Percentiles rank a stretch among this genome's conserved stretches.
Conservation (phyloP, 768 basidiomycete species). For the Russula emetica region DNA sequence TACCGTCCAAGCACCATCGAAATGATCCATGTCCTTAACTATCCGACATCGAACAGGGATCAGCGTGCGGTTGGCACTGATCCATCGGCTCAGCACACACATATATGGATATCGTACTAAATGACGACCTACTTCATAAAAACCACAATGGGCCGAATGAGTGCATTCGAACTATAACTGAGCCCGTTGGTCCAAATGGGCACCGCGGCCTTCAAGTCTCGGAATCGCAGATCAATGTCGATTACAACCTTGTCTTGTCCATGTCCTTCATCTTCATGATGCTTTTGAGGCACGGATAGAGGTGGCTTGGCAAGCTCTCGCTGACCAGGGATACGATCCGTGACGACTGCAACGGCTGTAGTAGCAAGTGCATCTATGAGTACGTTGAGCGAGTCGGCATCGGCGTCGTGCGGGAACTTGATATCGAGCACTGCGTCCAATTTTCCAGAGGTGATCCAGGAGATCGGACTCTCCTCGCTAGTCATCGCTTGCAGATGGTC, state of each 20-base stretch:
- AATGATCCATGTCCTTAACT: slow-evolving; percentile 76
- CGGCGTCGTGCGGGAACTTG: slow-evolving; percentile 83
- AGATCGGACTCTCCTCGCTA: slow-evolving; percentile 82
- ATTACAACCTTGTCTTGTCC: slow-evolving; percentile 58
- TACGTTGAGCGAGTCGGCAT: slow-evolving; percentile 71
- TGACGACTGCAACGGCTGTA: slow-evolving; percentile 47
- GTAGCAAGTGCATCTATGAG: slow-evolving; percentile 85
- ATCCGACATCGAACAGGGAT: slow-evolving; percentile 92
- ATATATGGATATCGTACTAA: neutral
- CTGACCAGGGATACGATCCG: slow-evolving; percentile 79
- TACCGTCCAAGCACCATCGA: slow-evolving; percentile 96
- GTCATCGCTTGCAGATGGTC: slow-evolving; percentile 89
- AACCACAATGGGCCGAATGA: slow-evolving; percentile 93
- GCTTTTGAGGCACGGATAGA: slow-evolving; percentile 61
- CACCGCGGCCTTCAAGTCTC: slow-evolving; percentile 92
- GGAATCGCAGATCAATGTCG: slow-evolving; percentile 91
- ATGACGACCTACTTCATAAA: slow-evolving; percentile 78
- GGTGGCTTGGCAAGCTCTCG: slow-evolving; percentile 83
- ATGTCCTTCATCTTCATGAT: slow-evolving; percentile 35
- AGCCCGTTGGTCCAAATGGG: slow-evolving; percentile 87
- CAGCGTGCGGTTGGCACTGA: slow-evolving; percentile 86
- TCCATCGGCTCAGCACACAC: slow-evolving; percentile 20
- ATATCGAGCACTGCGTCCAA: slow-evolving; percentile 96
- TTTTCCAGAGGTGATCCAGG: slow-evolving; percentile 97
- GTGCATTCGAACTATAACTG: slow-evolving; percentile 87